Evolutionary conservation across 1,284 basidiomycete species (phyloP).

Genomic region (Puccinia triticina): DNA sequence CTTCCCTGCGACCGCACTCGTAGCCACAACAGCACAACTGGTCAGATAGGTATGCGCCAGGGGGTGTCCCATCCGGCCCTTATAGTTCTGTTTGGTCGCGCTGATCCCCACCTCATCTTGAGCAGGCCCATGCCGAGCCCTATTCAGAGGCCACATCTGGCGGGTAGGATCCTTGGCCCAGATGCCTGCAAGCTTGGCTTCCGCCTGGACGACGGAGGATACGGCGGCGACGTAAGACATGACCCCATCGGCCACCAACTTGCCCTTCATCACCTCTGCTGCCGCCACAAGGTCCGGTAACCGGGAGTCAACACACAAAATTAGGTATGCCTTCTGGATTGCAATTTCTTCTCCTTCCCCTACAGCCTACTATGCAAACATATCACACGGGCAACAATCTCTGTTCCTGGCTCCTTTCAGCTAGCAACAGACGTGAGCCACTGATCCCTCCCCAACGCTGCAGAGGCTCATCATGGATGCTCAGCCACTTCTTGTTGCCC

Average conservation of each 20-base stretch:
- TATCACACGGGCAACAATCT: no score
- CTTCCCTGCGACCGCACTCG: constrained; percentile 88
- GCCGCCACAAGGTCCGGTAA: constrained; percentile 92
- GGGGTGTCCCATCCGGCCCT: constrained; percentile 95
- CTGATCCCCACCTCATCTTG: constrained; percentile 90
- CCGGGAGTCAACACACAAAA: constrained; percentile 97
- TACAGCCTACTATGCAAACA: no score
- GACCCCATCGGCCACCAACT: constrained; percentile 82
- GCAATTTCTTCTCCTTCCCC: constrained; percentile 74
- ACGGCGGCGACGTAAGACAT: constrained; percentile 98
- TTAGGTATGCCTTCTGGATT: constrained; percentile 97
- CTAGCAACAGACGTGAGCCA: no score
- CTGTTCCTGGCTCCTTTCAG: no score
- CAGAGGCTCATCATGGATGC: no score
- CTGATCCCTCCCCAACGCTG: no score
- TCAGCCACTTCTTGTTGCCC: no score
- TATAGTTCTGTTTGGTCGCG: constrained; percentile 98
- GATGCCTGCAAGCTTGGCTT: constrained; percentile 80
- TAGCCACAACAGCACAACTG: constrained; percentile 93
- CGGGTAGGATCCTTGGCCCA: constrained; percentile 90
- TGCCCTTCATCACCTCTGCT: constrained; percentile 81
- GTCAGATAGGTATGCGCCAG: constrained; percentile 94
- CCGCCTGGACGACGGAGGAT: constrained; percentile 84
- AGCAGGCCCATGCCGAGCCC: constrained; percentile 89
- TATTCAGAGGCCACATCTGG: constrained; percentile 97